Evolutionary conservation across 495 filamentous ascomycete genomes (phyloP), one percentile per base, ranked within the genome.

Genomic region (Daldinia bambusicola): DNA sequence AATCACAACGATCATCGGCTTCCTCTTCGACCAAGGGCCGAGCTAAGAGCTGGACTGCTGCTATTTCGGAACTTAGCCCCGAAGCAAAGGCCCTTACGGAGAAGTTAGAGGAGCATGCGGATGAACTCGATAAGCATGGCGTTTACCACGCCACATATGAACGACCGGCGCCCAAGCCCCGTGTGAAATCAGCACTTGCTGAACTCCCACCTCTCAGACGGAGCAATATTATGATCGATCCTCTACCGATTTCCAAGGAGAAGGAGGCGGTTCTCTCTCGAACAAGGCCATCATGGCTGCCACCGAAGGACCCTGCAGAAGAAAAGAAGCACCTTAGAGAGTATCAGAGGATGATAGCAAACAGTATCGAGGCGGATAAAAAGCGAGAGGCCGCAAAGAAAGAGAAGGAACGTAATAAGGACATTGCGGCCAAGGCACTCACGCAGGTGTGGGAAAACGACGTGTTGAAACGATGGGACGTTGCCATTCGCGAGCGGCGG

Each of bases 191-290:
- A 8, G 84, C 84, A 2, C 77, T 86, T 50, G 80, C 85, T 30
- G 89, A 93, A 62, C 83, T 98, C 6, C 95, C 95, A 4, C 95
- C 93, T 13, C 77, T 97, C 16, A 89, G 92, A 60, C 90, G 92
- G 65, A 91, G 91, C 14, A 95, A 97, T 75, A 90, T 96, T 55
- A 95, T 98, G 91, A 96, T 98, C 66, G 95, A 99, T 78, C 95
- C 95, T 7, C 80, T 99, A 63, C 96, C 95, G 1, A 90, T 97
- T 38, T 97, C 94, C 72, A 96, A 94, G 80, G 95, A 99, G 83
- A 99, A 99, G 80, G 93, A 97, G 71, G 93, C 91, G 43, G 91
- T 97, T 6, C 81, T 99, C 18, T 93, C 93, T 20, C 86, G 96
- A 45, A 99, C 95, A 12, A 87, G 95, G 31, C 95, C 95, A 0